Base-by-base conservation (phyloP, 208 protist genomes). In the Balamuthia mandrillaris region DNA sequence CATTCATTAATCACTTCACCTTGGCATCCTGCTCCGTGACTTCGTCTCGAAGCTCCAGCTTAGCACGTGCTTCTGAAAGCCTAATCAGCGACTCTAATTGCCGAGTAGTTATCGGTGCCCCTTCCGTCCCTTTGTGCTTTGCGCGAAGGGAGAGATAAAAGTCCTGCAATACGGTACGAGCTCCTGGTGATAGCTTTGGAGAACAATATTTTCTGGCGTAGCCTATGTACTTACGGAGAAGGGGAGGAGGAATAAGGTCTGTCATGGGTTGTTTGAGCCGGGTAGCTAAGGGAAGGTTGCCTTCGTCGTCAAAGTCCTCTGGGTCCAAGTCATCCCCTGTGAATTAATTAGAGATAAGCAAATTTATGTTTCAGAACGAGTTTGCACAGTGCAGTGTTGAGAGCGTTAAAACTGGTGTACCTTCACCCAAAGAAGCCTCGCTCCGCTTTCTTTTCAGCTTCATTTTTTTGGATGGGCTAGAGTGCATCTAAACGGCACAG, bases 21-120 rank as follows among this genome's bases (percentile, higher is more conserved):
- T 78, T 54, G 21, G 97, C 97, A 88, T 99, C 97, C 12, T 95
- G 83, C 54, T 90, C 77, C 1, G 94, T 97, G 2, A 98, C 96
- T 21, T 93, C 89, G 56, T 93, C 87, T 1, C 96, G 90, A 31
- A 98, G 90, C 88, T 98, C 96, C 4, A 87, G 18, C 27, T 92
- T 91, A 7, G 91, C 88, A 39, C 74, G 33, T 18, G 86, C 90
- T 84, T 98, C 95, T n/a, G 96, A 61, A 21, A 98, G 88, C 21
- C 96, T 92, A 44, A 98, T 95, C 0, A 98, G 90, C 1, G 96
- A 95, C 88, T 99, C 96, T 51, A 99, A 88, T 87, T 98, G 45
- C 2, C 88, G 66, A 3, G 89, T 88, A 18, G 97, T 98, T 33
- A 98, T 94, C 31, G 95, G 93, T 7, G 88, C 94, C 0, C 39